phyloP scores from a whole-genome alignment of 2,329 filamentous ascomycete genomes.

The Colletotrichum limetticola region DNA sequence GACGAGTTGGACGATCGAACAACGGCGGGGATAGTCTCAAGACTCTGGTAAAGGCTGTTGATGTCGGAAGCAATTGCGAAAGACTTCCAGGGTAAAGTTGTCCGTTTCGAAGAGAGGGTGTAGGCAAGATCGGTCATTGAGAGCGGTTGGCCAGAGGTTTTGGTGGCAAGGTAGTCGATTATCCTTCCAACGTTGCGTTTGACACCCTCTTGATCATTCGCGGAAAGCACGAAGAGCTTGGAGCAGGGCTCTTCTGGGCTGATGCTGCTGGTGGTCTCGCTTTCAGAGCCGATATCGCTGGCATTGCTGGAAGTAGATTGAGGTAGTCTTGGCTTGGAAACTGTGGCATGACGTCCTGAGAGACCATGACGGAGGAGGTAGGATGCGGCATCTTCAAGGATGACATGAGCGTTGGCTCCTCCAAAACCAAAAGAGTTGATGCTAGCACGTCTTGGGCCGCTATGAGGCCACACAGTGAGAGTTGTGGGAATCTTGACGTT shows the following conservation, averaged over 20 bases:
- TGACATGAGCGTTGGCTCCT: slow-evolving; percentile 56
- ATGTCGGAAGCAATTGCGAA: slow-evolving; percentile 52
- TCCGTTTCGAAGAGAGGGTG: slow-evolving; percentile 57
- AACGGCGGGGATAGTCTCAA: slow-evolving; percentile 39
- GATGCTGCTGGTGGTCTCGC: slow-evolving; percentile 7
- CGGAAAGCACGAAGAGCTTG: slow-evolving; percentile 55
- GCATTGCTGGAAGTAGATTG: background rate
- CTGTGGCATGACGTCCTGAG: slow-evolving; percentile 16
- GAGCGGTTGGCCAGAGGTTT: slow-evolving; percentile 48
- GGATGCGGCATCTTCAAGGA: slow-evolving; percentile 45
- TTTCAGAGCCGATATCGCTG: background rate
- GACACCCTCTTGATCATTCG: slow-evolving; percentile 48
- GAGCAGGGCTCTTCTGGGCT: background rate
- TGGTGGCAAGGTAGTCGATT: slow-evolving; percentile 50
- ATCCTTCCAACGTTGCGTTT: slow-evolving; percentile 50
- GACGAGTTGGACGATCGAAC: slow-evolving; percentile 41
- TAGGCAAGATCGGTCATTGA: slow-evolving; percentile 54
- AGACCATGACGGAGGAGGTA: slow-evolving; percentile 24
- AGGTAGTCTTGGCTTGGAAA: slow-evolving; percentile 5
- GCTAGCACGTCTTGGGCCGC: slow-evolving; percentile 38
- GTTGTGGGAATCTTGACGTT: slow-evolving; percentile 26
- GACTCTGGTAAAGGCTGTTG: background rate
- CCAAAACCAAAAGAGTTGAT: slow-evolving; percentile 58
- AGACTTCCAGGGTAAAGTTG: slow-evolving; percentile 54
- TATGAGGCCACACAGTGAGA: slow-evolving; percentile 17